Base-by-base conservation (phyloP, 1,284 basidiomycete species). In the Phaffia rhodozyma region DNA sequence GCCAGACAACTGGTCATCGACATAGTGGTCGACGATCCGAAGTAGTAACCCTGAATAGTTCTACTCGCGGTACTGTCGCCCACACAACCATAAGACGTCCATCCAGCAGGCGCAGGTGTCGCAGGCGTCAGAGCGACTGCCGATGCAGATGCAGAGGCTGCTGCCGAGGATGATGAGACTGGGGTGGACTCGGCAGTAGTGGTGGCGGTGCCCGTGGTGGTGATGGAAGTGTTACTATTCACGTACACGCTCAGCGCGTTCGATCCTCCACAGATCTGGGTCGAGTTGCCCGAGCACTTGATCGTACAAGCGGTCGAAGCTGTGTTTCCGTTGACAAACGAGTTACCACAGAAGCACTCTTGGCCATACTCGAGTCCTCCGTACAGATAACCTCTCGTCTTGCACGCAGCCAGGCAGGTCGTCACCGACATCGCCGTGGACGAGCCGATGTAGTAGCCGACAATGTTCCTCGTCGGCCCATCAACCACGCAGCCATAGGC, bases 401-500 rank as follows among this genome's bases (percentile, higher is more conserved):
- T 29, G 50, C 50, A 52, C 13, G 50, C 50, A 29, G 50, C 50
- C 23, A 52, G n/a, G 13, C 50, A 52, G 50, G 27, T 13, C 13
- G n/a, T 23, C 27, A 29, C 23, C 23, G 50, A 23, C 50, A 52
- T 52, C 23, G n/a, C 13, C 27, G 50, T 29, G 50, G 23, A 23
- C n/a, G 50, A 52, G 4, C 32, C 32, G 32, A 34, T 5, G 9
- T 34, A 34, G 32, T 34, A 34, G 4, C 32, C 32, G 1, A 75
- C 63, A 32, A 73, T 71, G 55, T 72, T 68, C 21, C 72, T 72
- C 50, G 32, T 63, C 2, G 70, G 61, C 5, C 66, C 70, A 55
- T 75, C 72, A 47, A 71, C 69, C 60, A 74, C 71, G 69, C 74
- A 75, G 1, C 74, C 74, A 7, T 68, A 66, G 29, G 69, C 67